Evolutionary conservation across 2,329 filamentous ascomycete genomes (phyloP), one percentile per base, ranked within the genome.

Genomic region (Nothopassalora personata): DNA sequence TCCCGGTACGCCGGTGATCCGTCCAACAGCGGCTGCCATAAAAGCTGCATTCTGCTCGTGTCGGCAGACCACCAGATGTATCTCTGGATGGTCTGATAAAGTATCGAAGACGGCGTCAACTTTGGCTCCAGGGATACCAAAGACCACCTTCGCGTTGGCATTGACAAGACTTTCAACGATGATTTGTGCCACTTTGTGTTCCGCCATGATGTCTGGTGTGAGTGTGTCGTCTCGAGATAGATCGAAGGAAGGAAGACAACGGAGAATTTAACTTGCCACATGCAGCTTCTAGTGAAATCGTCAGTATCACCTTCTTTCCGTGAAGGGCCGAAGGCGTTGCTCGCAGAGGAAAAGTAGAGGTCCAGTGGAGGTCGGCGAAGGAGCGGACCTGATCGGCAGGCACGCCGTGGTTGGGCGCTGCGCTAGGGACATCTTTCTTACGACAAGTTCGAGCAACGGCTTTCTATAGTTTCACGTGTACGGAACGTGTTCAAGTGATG

Each of bases 11-110:
- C 77, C 78, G 1, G 77, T 80, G 58, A 80, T 75, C 31, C 77
- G 70, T 10, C 78, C 78, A 23, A 77, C 70, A 0, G 77, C 78
- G 2, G 76, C 77, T 19, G 78, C 78, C 71, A 80, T 80, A 68
- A 80, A 78, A 6, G 77, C 78, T 15, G 78, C 78, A 64, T 80
- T 80, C 58, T 80, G 78, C 64, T 80, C 78, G 61, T 80, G 78
- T 15, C 78, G 72, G 59, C 76, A 79, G 11, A 80, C 75, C 27
- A 80, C 70, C 15, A 80, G 71, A 72, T 15, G 49, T 68, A 80
- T 79, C 59, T 79, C 76, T 1, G 77, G 74, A 56, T 79, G 77
- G 67, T 80, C 78, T 53, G 70, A 59, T 4, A 80, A 70, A 5
- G 72, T 74, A 66, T 80, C 76, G 70, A 80, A 80, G 47, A 80